A percentile compares a stretch with the other conserved stretches of the same genome.
Evolutionary conservation across 176 grass and related monocot species (phyloP).

Genomic region (Musa beccarii): DNA sequence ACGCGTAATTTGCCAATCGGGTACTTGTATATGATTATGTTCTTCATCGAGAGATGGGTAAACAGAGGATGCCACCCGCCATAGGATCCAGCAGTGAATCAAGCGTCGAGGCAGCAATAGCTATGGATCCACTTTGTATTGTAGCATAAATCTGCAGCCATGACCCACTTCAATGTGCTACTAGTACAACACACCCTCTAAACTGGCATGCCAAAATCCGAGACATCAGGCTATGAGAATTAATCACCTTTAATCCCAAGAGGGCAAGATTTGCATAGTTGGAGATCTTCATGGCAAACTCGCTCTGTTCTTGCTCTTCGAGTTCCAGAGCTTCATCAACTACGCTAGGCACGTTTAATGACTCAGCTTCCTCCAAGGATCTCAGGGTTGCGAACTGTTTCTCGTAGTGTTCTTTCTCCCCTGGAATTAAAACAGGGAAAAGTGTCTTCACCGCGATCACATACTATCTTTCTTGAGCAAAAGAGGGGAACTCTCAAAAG

Average conservation of each 20-base stretch:
- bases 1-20: constrained; percentile 90
- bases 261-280: constrained; percentile 84
- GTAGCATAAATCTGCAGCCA: constrained; percentile 69
- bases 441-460: neutral
- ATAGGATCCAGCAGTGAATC: constrained; percentile 90
- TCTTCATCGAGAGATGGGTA: constrained; percentile 94
- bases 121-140: constrained; percentile 85
- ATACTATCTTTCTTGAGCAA: neutral
- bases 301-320: constrained; percentile 62
- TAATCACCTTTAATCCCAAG: constrained; percentile 69
- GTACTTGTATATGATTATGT: constrained; percentile 80
- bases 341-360: constrained; percentile 34
- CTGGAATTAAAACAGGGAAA: constrained; percentile 13
- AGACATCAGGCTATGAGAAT: neutral
- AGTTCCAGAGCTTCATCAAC: constrained; percentile 34
- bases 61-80: constrained; percentile 97
- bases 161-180: neutral
- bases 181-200: neutral
- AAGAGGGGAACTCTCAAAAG: neutral
- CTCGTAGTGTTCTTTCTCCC: constrained; percentile 65
- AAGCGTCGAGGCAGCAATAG: constrained; percentile 90
- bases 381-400: constrained; percentile 61
- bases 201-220: neutral
- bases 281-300: constrained; percentile 88
- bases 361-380: constrained; percentile 62